Evolutionary conservation across 1,284 basidiomycete species (phyloP), one percentile per base, ranked within the genome.

Genomic region (Leucoagaricus sp.): DNA sequence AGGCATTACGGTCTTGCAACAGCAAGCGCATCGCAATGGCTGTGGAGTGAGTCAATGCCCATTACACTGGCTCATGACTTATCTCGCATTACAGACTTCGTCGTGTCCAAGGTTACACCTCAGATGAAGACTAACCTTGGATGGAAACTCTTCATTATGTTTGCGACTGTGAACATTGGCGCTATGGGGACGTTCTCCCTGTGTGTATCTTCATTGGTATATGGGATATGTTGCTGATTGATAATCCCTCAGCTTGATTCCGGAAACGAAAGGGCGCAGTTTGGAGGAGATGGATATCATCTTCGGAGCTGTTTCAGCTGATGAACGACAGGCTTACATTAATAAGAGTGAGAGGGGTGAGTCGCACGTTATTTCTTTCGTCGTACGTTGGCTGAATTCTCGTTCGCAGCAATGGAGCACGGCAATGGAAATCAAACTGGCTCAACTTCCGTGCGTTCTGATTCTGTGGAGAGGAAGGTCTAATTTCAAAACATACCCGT

Each of bases 201-300:
- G 74, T 81, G 59, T 58, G 75, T 66, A 8, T 40, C 23, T 61
- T 62, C 38, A 2, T 40, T 25, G 19, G 40, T 44, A 12, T 26
- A 21, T 12, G 10, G 13, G 45, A 26, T 38, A 29, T 25, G 8
- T 15, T 45, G 38, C 12, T n/a, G 13, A 47, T 33, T n/a, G 25
- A 17, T 2, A 9, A 15, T 13, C 34, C 23, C 25, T 19, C 33
- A 86, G 85, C 1, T 50, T 84, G 28, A 82, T 88, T 58, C 89
- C 89, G 0, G 91, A 93, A 73, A 93, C 90, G 5, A 87, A 87
- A 67, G 88, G 88, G 7, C 79, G 81, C 55, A 84, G 81, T 65
- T 72, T 91, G 60, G 88, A 90, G 65, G 86, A 89, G 65, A 91
- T 93, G 89, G 91, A 93, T 68, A 70, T 93, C 65, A 78, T 93